A percentile compares a stretch with the other conserved stretches of the same genome.
Conservation (phyloP, 2,329 filamentous ascomycete genomes). For the Ceratocystis cubensis region DNA sequence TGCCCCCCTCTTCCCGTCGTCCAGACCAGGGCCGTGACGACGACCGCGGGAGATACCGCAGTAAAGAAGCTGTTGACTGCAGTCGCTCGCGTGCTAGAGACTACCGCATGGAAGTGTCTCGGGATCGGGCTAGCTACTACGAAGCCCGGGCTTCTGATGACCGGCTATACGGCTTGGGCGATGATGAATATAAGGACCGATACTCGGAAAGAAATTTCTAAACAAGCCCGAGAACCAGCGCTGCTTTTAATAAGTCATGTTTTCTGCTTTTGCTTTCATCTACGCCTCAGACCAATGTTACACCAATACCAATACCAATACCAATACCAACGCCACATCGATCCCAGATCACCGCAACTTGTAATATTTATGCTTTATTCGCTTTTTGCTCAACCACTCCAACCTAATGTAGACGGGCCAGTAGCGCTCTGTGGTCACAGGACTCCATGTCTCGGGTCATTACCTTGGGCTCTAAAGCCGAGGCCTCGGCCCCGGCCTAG, state of each 20-base stretch:
- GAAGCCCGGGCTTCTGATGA: constrained; percentile 18
- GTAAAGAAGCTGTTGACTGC: constrained; percentile 12
- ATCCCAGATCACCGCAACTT: background rate
- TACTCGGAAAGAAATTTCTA: constrained; percentile 17
- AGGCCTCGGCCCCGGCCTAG: background rate
- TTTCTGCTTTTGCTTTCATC: background rate
- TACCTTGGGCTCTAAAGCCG: background rate
- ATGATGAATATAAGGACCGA: constrained; percentile 15
- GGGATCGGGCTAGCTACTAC: constrained; percentile 14
- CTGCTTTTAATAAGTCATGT: background rate
- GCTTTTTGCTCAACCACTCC: background rate
- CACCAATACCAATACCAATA: background rate
- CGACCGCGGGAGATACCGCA: constrained; percentile 15
- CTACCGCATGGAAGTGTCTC: constrained; percentile 18
- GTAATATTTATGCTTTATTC: background rate
- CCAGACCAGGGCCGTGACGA: background rate
- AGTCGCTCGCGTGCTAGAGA: constrained; percentile 17
- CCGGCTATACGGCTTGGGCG: constrained; percentile 9
- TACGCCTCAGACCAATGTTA: background rate
- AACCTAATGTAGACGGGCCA: background rate
- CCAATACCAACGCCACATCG: background rate
- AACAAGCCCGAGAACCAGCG: background rate
- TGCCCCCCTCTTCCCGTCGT: background rate
- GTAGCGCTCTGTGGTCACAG: background rate
- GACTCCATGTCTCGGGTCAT: background rate